phyloP scores from a whole-genome alignment of 2,329 filamentous ascomycete genomes.

The Amphichorda felina region DNA sequence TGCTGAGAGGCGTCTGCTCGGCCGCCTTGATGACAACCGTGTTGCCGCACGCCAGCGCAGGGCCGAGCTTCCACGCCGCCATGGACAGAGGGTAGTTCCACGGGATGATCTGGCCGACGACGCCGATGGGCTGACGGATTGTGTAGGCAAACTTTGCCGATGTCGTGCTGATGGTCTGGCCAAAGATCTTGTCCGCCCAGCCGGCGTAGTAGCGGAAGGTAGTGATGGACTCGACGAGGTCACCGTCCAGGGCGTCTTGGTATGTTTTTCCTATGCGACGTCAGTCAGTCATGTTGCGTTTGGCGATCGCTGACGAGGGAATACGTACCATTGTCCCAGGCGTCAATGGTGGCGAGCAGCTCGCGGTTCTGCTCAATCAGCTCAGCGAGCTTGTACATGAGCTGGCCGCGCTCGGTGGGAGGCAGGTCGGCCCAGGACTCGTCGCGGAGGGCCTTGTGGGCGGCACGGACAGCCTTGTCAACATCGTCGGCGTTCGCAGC shows the following conservation, averaged over 20 bases:
- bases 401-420: conserved; percentile 48
- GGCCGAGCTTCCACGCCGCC: conserved; percentile 63
- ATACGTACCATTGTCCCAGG: conserved; percentile 58
- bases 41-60: conserved; percentile 48
- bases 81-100: conserved; percentile 64
- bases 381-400: conserved; percentile 58
- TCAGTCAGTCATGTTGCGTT: background rate
- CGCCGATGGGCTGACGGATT: conserved; percentile 55
- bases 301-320: background rate
- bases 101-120: conserved; percentile 57
- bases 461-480: conserved; percentile 18
- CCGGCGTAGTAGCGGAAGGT: conserved; percentile 55
- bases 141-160: conserved; percentile 56
- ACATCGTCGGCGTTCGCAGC: conserved; percentile 8
- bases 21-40: conserved; percentile 48
- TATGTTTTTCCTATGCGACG: conserved; percentile 41
- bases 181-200: conserved; percentile 60
- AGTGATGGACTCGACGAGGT: conserved; percentile 28
- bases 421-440: conserved; percentile 54
- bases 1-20: conserved; percentile 49
- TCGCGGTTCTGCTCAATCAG: conserved; percentile 51
- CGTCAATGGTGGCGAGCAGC: conserved; percentile 38
- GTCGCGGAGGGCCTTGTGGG: conserved; percentile 52
- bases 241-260: conserved; percentile 43
- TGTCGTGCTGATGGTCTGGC: conserved; percentile 56